Evolutionary conservation across 176 grass and related monocot species (phyloP), one percentile per base, ranked within the genome.

Genomic region (Ensete glaucum): DNA sequence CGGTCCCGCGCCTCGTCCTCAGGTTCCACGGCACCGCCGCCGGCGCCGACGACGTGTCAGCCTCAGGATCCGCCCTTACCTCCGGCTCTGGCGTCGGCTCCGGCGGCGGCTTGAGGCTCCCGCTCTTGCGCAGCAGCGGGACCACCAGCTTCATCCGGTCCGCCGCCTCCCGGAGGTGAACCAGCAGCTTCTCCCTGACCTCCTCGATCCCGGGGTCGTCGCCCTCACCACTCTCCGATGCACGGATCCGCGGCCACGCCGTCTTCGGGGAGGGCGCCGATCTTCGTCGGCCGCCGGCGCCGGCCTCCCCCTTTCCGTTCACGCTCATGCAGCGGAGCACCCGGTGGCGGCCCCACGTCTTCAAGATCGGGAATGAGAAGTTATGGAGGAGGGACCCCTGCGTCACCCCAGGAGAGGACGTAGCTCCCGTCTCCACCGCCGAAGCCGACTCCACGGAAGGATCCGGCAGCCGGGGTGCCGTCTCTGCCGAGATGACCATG

Each of bases 301-400:
- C 17, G 75, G 52, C 24, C 20, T 77, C 75, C 11, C 59, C 75
- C 10, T 65, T 77, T n/a, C 48, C 59, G 75, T 77, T 62, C 34
- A 63, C 75, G 48, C 57, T 76, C 56, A 43, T 34, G 75, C 58
- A 91, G 25, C 85, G 89, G 21, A 91, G 80, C 57, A 76, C 58
- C 50, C 83, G 80, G 73, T 85, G 83, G 83, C 75, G 85, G 17
- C 85, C 85, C 85, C 89, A 91, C 70, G 85, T 81, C 85, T 91
- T 91, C 24, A 88, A 78, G 50, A 72, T 77, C 60, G 89, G 85
- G 77, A 91, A 81, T 53, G 83, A 85, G 48, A 50, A 19, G 43
- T 49, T 50, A 7, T 49, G 67, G 17, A 70, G 67, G 67, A 70
- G 67, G 48, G 16, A 9, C 52, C n/a, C 52, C 52, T 9, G 72